Conservation (phyloP, 2,329 filamentous ascomycete species). For the Aspergillus nomiae region DNA sequence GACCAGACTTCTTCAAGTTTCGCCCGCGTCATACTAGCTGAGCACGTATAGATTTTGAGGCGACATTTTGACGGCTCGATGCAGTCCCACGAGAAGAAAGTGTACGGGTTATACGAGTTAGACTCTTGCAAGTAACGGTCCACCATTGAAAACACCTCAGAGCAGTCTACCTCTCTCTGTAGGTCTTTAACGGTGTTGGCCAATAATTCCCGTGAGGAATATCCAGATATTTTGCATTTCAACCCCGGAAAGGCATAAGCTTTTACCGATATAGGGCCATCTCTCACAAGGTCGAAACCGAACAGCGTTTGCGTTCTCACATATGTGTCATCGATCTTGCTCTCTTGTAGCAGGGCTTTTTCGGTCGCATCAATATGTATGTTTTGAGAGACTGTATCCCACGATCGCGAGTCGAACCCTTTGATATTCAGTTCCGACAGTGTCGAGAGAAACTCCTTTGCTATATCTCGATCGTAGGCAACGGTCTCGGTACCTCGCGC, state of each 20-base stretch:
- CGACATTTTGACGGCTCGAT: slow-evolving; percentile 8
- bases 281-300: slow-evolving; percentile 4
- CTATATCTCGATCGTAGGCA: neutral
- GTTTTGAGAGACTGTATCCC: neutral
- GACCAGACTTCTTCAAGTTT: slow-evolving; percentile 13
- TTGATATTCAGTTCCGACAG: neutral
- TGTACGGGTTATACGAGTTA: slow-evolving; percentile 8
- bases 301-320: neutral
- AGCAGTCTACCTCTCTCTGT: neutral
- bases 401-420: neutral
- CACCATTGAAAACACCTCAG: neutral
- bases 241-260: slow-evolving; percentile 20
- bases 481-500: slow-evolving; percentile 5
- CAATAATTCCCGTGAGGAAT: neutral
- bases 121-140: slow-evolving; percentile 2
- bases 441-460: neutral
- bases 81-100: slow-evolving; percentile 20
- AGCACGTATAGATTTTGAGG: slow-evolving; percentile 14
- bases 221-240: slow-evolving; percentile 9
- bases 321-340: neutral
- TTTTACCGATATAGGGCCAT: slow-evolving; percentile 14
- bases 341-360: neutral
- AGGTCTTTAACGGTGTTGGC: neutral
- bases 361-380: neutral
- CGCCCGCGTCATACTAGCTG: neutral